Evolutionary conservation across 129 eudicot species (phyloP).

Genomic region (Sambucus nigra): DNA sequence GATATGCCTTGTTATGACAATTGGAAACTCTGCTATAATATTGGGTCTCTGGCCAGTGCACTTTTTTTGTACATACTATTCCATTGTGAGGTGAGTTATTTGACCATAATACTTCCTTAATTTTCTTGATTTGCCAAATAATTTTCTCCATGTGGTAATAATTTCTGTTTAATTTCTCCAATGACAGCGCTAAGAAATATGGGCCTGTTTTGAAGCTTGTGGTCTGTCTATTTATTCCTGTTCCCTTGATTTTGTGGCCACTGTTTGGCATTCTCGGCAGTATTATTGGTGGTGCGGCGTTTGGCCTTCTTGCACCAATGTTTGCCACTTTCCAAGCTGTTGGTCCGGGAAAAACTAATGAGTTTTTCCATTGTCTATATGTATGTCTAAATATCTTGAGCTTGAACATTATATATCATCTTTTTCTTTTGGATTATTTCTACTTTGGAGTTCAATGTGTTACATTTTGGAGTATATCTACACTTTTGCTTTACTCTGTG

Average conservation of each 20-base stretch:
- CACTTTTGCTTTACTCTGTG: too few species aligned
- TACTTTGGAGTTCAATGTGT: too few species aligned
- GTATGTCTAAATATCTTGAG: constrained; percentile 26
- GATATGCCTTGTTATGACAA: constrained; percentile 51
- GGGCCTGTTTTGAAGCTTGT: constrained; percentile 78
- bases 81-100: constrained; percentile 49
- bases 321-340: constrained; percentile 86
- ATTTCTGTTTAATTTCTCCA: too few species aligned
- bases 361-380: constrained; percentile 56
- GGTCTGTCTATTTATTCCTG: constrained; percentile 37
- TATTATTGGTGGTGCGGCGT: constrained; percentile 64
- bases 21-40: constrained; percentile 58
- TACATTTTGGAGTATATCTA: too few species aligned
- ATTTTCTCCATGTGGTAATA: neutral
- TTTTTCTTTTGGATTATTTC: too few species aligned
- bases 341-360: constrained; percentile 66
- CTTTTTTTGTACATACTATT: constrained; percentile 51
- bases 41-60: constrained; percentile 90
- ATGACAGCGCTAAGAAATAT: constrained; percentile 56
- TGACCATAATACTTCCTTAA: neutral
- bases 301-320: constrained; percentile 77
- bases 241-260: constrained; percentile 57
- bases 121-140: neutral
- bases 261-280: constrained; percentile 45
- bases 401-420: neutral